Base-by-base conservation (phyloP, 208 protist species). In the Angomonas ambiguus region DNA sequence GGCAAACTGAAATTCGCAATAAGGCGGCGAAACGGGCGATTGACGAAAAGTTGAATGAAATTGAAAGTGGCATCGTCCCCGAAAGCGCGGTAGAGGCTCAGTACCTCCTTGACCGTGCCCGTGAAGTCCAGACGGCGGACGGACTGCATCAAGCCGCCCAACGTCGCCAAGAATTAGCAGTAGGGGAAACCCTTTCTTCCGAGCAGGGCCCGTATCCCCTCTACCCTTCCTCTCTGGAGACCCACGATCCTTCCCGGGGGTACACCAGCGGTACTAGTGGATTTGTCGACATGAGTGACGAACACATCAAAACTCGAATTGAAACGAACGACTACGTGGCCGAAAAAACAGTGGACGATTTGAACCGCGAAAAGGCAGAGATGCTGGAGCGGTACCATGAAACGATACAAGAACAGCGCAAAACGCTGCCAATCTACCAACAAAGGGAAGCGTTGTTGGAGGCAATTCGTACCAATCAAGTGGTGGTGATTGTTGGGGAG, bases 341-440 rank as follows among this genome's bases (percentile, higher is more conserved):
- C 11, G 83, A 91, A 51, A 80, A 81, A 48, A 87, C 80, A 5
- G 61, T 79, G 27, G 74, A 83, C 18, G 82, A 92, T 70, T 60
- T 94, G 10, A 69, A 91, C 59, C 62, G 75, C 35, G 80, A 85
- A 35, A 76, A 75, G 16, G 76, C 81, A 16, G 65, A 53, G 6
- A 51, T 31, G 25, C 58, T 89, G 67, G 77, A 82, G 25, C 22
- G 28, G 31, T 51, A 51, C 58, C 34, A 49, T 22, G 24, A 51
- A 6, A 65, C 65, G 41, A 57, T 90, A 24, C 80, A 80, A 34
- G 69, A 78, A 48, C 89, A 97, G 67, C 73, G 93, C 8, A 69
- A 72, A 16, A 70, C 77, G 27, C 82, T 98, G 49, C 98, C 98
- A 20, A 99, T 99, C 58, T 99, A 87, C 77, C 60, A 79, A 31